These are phyloP conservation scores for Tulasnella sp. DNA, from an alignment of 768 basidiomycete genomes.

Conservation along the genomic window DNA sequence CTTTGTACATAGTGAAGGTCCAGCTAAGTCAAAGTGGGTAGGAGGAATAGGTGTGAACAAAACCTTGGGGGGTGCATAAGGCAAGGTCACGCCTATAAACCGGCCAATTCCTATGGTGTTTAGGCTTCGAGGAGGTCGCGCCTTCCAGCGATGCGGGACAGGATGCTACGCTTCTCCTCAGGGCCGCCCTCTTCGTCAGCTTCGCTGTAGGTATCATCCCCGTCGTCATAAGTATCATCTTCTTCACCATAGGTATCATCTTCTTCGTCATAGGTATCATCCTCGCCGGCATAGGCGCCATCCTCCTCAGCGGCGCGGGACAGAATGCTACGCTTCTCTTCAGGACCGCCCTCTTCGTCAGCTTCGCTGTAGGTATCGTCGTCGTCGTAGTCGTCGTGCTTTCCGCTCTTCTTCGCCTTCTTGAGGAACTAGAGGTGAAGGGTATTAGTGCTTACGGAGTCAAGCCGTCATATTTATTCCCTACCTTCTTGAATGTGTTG, in stretches of 20 bases:
- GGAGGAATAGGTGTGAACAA: no score
- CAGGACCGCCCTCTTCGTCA: neutral
- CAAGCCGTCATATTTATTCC: neutral
- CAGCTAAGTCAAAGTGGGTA: no score
- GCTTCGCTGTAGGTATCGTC: neutral
- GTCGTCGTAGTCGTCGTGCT: neutral
- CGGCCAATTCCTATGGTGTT: neutral
- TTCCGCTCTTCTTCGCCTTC: neutral
- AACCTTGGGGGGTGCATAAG: neutral
- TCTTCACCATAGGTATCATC: no score
- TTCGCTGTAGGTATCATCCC: neutral
- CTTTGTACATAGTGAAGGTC: no score
- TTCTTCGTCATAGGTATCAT: no score
- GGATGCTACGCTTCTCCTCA: neutral
- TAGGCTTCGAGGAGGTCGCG: neutral
- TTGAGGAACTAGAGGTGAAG: neutral
- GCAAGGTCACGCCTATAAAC: no score
- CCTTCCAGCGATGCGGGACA: neutral
- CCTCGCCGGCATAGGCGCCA: no score
- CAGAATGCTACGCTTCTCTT: no score
- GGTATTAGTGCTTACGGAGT: no score
- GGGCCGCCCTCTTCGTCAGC: neutral
- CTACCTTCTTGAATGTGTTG: slow-evolving; percentile 24
- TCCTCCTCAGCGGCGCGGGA: no score
- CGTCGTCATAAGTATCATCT: no score